These are phyloP conservation scores for Rhizophora mangle DNA, from an alignment of 345 rosid genomes.

Conservation along the genomic window DNA sequence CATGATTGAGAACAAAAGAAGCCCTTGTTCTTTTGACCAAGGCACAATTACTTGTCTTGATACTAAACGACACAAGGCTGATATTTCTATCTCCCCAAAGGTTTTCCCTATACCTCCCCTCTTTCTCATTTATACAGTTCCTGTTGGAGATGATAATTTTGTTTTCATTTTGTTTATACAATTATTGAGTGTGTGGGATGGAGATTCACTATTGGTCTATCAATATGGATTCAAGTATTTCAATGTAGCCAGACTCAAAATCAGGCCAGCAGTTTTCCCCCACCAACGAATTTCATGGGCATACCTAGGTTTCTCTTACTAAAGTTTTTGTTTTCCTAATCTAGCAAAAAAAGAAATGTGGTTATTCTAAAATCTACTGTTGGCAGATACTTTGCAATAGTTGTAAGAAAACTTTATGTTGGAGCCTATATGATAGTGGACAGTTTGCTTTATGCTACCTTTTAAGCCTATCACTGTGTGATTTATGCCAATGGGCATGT, in stretches of 20 bases:
- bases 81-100: conserved; percentile 69
- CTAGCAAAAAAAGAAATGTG: neutral
- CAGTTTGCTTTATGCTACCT: neutral
- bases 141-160: neutral
- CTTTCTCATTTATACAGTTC: neutral
- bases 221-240: neutral
- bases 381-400: neutral
- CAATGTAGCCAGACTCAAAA: neutral
- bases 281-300: too few species aligned
- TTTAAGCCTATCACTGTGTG: neutral
- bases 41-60: conserved; percentile 46
- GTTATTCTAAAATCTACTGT: neutral
- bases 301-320: neutral
- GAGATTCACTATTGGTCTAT: too few species aligned
- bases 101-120: conserved; percentile 26
- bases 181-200: neutral
- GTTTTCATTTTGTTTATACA: neutral
- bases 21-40: conserved; percentile 66
- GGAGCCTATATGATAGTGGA: neutral
- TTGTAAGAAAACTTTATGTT: neutral
- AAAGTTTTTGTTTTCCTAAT: neutral
- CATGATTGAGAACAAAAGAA: conserved; percentile 83
- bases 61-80: conserved; percentile 73
- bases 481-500: neutral
- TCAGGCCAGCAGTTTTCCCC: too few species aligned